These are phyloP conservation scores for Pichia sp. DNA, from an alignment of 1,139 yeast species.

Conservation along the genomic window DNA sequence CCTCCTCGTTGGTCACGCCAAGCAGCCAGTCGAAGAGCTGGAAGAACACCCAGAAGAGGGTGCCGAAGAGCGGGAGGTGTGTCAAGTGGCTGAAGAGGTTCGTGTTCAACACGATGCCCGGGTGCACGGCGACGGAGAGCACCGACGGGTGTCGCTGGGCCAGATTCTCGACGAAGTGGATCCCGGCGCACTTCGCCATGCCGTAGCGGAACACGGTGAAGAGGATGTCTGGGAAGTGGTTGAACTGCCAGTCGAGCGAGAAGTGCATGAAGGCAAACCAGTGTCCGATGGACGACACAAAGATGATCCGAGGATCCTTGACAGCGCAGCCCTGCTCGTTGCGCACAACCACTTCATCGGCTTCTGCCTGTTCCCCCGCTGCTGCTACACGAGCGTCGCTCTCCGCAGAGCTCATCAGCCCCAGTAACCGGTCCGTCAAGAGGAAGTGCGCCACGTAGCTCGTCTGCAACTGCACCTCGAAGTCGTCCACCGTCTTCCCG, in stretches of 20 bases:
- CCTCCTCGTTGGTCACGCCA: slow-evolving; percentile 72
- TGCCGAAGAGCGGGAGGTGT: slow-evolving; percentile 69
- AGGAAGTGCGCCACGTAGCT: slow-evolving; percentile 75
- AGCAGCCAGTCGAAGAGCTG: slow-evolving; percentile 63
- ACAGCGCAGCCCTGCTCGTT: slow-evolving; percentile 15
- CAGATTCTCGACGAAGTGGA: slow-evolving; percentile 66
- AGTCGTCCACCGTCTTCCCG: slow-evolving; percentile 55
- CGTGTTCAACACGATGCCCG: slow-evolving; percentile 82
- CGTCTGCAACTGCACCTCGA: slow-evolving; percentile 77
- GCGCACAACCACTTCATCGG: background rate
- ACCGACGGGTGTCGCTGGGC: slow-evolving; percentile 66
- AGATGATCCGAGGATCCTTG: slow-evolving; percentile 55
- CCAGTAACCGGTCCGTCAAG: slow-evolving; percentile 59
- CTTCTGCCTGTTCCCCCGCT: background rate
- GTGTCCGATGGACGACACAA: slow-evolving; percentile 70
- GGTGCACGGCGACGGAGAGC: slow-evolving; percentile 67
- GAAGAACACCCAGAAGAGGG: slow-evolving; percentile 64
- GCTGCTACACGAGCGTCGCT: slow-evolving; percentile 6
- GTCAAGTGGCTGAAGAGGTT: slow-evolving; percentile 74
- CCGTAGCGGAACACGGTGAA: slow-evolving; percentile 82
- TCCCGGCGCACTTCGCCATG: slow-evolving; percentile 73
- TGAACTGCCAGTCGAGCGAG: slow-evolving; percentile 48
- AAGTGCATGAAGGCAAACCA: slow-evolving; percentile 50
- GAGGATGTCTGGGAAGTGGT: slow-evolving; percentile 58
- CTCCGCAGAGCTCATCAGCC: slow-evolving; percentile 42